These are phyloP conservation scores for Rutidosis leptorrhynchoides DNA, from an alignment of 129 eudicot species.

Conservation along the genomic window DNA sequence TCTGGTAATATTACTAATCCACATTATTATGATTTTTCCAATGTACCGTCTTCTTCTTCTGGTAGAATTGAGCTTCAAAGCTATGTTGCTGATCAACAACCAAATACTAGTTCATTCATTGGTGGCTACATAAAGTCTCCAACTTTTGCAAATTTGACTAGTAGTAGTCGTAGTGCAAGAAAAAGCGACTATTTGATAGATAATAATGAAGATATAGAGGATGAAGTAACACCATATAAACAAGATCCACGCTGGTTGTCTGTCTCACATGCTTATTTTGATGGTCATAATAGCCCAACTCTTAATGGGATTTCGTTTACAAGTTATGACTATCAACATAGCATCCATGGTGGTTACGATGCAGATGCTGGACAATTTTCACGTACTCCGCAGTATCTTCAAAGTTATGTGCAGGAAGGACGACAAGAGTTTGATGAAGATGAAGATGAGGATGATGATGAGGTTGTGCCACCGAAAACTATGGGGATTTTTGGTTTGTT, in stretches of 20 bases:
- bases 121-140: slow-evolving; percentile 37
- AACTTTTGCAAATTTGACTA: slow-evolving; percentile 27
- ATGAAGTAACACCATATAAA: slow-evolving; percentile 15
- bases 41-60: slow-evolving; percentile 43
- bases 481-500: slow-evolving; percentile 56
- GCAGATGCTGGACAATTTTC: slow-evolving; percentile 8
- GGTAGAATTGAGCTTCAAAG: slow-evolving; percentile 76
- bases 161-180: slow-evolving; percentile 20
- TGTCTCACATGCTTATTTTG: slow-evolving; percentile 50
- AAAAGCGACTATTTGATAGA: slow-evolving; percentile 24
- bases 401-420: slow-evolving; percentile 24
- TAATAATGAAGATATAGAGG: slow-evolving; percentile 22
- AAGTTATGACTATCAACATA: slow-evolving; percentile 17
- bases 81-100: slow-evolving; percentile 41
- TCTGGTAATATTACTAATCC: slow-evolving; percentile 35
- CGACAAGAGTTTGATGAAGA: slow-evolving; percentile 50
- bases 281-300: slow-evolving; percentile 32
- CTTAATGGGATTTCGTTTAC: slow-evolving; percentile 28
- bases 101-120: slow-evolving; percentile 25
- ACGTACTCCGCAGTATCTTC: slow-evolving; percentile 31
- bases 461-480: slow-evolving; percentile 36
- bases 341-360: slow-evolving; percentile 11
- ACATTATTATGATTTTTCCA: slow-evolving; percentile 40
- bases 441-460: slow-evolving; percentile 57
- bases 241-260: slow-evolving; percentile 47